Base-by-base conservation (phyloP, 768 basidiomycete genomes). In the Podaxis pistillaris region DNA sequence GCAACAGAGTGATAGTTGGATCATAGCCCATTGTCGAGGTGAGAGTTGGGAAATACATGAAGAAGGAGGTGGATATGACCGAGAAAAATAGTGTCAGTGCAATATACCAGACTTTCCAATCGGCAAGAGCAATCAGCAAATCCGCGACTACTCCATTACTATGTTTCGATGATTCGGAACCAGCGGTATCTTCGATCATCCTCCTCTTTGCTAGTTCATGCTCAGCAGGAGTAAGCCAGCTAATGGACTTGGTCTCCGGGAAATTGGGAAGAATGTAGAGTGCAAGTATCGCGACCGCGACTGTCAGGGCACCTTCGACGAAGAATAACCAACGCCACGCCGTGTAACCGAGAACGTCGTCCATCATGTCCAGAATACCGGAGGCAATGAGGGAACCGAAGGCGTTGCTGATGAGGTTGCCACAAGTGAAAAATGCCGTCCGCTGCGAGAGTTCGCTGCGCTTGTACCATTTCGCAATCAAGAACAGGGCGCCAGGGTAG, bases 241-340 rank as follows among this genome's bases (percentile, higher is more conserved):
- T 67, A 13, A 74, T 73, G 12, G 79, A 73, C 36, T 62, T 4
- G 1, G 80, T 86, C 17, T 81, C 72, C 1, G 89, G 90, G 70
- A 91, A 91, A 70, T 91, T 90, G 1, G 91, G 91, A 5, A 93
- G 80, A 64, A 92, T 75, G 67, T 84, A 86, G 41, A 86, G 78
- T 1, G 89, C 81, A 22, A 78, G 54, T 24, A 87, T 41, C 17
- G 79, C 78, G 26, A 79, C 72, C 11, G 70, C 69, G 51, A 88
- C 75, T 9, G 86, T 90, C 55, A 88, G 68, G 8, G 77, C 72
- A 37, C 88, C 88, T 73, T 89, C 88, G 30, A 89, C 78, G 67
- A 80, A 89, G 75, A 91, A 91, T 13, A 91, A 76, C 88, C 89
- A 92, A 67, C 88, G 78, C 92, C 92, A 94, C 0, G 88, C 89